Base-by-base conservation (phyloP, 2,329 filamentous ascomycete genomes). In the Dothistroma septosporum region DNA sequence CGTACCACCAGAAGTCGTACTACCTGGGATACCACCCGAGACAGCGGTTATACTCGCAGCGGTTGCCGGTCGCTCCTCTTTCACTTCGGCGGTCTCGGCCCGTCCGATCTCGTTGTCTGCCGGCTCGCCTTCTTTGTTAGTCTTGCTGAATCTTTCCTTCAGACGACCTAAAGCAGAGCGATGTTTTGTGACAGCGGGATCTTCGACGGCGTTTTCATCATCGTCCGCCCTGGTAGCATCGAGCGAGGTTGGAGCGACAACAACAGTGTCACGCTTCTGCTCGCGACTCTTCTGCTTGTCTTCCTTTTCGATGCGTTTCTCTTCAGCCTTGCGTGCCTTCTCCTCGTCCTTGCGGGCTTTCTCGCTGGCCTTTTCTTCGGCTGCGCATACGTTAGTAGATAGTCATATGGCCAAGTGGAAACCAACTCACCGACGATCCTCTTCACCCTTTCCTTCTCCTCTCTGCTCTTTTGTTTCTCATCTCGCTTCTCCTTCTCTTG, bases 401-500 rank as follows among this genome's bases (percentile, higher is more conserved):
- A 14, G n/a, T 32, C 10, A 11, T 7, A 12, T 11, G 2, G 19
- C 7, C n/a, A 11, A 24, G 10, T 32, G 33, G 10, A 19, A 33
- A 31, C n/a, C 33, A 12, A 53, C 56, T 41, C 32, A 53, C 57
- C 49, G 12, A 33, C 16, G 28, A 53, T 53, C 31, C 33, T 55
- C 32, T 58, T 59, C 14, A 53, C 46, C 19, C 41, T 21, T 1
- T 76, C 76, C 65, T 80, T 81, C 64, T 78, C 70, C 58, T 78
- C 76, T 48, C 74, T 74, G 50, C 75, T 71, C 31, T 76, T 75
- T 56, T 83, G 78, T 66, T 85, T 86, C 66, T 85, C 81, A 52
- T 76, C 79, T 52, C 79, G 79, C 53, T 83, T 82, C 54, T 86
- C 81, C 57, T 86, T 82, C 70, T 87, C 82, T 68, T 83, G 82